phyloP scores from a whole-genome alignment of 306 rosid genomes.

The Dicorynia guianensis region DNA sequence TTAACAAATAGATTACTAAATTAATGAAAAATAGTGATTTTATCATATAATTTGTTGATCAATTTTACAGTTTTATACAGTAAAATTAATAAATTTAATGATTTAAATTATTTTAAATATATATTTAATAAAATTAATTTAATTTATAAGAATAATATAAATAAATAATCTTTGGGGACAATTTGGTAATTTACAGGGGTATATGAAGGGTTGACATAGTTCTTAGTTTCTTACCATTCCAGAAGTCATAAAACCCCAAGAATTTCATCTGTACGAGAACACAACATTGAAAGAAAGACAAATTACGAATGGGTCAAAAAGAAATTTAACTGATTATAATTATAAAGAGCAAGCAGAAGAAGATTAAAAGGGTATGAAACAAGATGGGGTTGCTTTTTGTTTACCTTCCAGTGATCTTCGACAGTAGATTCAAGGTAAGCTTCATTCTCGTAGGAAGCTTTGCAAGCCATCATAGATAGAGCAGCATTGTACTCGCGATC shows the following conservation, averaged over 20 bases:
- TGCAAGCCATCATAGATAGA: constrained; percentile 72
- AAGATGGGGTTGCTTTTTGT: not conserved
- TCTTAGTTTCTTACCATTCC: constrained; percentile 68
- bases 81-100: no score
- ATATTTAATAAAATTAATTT: no score
- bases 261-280: constrained; percentile 63
- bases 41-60: no score
- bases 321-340: not conserved
- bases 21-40: no score
- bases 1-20: no score
- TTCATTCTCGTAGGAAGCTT: constrained; percentile 65
- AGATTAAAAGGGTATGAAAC: not conserved
- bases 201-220: not conserved
- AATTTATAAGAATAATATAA: no score
- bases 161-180: not conserved
- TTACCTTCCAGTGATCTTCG: constrained; percentile 64
- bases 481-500: constrained; percentile 53
- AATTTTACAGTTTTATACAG: no score
- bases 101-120: no score
- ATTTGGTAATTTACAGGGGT: not conserved
- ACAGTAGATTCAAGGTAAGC: constrained; percentile 51
- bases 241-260: constrained; percentile 65
- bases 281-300: not conserved
- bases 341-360: not conserved
- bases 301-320: not conserved